phyloP scores from a whole-genome alignment of 805 yeast species.

The Spathaspora girioi region DNA sequence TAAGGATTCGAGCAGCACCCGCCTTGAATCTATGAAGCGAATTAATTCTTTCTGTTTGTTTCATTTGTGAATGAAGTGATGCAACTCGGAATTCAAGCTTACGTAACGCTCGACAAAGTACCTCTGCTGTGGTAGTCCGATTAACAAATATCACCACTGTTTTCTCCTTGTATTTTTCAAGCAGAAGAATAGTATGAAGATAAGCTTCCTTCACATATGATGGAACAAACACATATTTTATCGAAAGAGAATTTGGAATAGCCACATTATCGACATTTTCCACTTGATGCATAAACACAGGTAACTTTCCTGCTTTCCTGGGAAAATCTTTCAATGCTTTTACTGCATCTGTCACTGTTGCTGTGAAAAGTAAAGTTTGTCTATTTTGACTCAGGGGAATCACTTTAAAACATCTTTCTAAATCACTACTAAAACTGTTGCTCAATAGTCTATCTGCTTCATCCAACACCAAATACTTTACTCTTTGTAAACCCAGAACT shows the following conservation, averaged over 20 bases:
- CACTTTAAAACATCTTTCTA: slow-evolving; percentile 65
- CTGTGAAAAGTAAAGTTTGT: slow-evolving; percentile 90
- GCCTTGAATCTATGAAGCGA: slow-evolving; percentile 92
- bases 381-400: slow-evolving; percentile 70
- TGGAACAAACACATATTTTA: slow-evolving; percentile 74
- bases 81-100: slow-evolving; percentile 77
- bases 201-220: slow-evolving; percentile 89
- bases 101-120: slow-evolving; percentile 71
- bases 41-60: slow-evolving; percentile 86
- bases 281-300: slow-evolving; percentile 70
- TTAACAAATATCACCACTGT: slow-evolving; percentile 89
- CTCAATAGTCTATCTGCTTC: slow-evolving; percentile 93
- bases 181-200: slow-evolving; percentile 61
- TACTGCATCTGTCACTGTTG: slow-evolving; percentile 93
- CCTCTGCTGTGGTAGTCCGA: slow-evolving; percentile 86
- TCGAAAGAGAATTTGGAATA: slow-evolving; percentile 68
- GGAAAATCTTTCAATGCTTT: slow-evolving; percentile 68
- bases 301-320: slow-evolving; percentile 49
- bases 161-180: slow-evolving; percentile 57
- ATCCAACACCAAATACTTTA: slow-evolving; percentile 81
- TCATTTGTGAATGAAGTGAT: slow-evolving; percentile 91
- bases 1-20: slow-evolving; percentile 85
- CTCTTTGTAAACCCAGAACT: slow-evolving; percentile 69
- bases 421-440: slow-evolving; percentile 76
- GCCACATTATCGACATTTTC: slow-evolving; percentile 72